phyloP scores from a whole-genome alignment of 352 stramenopile species.

The Globisporangium spinosum region DNA sequence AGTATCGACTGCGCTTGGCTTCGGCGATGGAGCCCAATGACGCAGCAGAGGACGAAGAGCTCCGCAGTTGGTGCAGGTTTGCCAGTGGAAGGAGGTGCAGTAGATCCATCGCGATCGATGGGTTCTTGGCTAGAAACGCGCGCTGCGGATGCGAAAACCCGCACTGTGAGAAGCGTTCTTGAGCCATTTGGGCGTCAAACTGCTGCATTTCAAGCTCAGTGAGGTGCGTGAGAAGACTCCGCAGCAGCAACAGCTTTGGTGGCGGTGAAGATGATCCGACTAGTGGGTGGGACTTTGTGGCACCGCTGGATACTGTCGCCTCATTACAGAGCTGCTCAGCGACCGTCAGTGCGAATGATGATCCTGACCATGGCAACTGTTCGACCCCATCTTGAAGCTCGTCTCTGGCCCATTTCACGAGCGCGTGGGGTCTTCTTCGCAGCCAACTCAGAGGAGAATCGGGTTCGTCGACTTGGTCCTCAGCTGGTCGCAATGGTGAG shows the following conservation, averaged over 20 bases:
- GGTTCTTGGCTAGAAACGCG: not conserved
- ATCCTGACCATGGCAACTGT: not conserved
- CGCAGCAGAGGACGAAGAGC: not conserved
- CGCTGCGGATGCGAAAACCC: not conserved
- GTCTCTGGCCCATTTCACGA: not conserved
- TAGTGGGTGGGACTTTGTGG: not conserved
- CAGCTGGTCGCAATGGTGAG: not conserved
- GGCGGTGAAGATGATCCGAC: not conserved
- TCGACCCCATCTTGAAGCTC: not conserved
- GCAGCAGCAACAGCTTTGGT: not conserved
- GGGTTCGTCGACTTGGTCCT: not conserved
- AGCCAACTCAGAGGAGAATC: not conserved
- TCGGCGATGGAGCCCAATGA: not conserved
- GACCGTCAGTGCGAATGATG: not conserved
- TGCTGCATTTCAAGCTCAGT: not conserved
- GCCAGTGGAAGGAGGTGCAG: not conserved
- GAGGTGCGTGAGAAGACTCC: not conserved
- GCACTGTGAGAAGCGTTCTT: not conserved
- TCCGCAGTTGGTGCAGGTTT: not conserved
- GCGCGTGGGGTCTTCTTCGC: not conserved
- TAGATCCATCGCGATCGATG: not conserved
- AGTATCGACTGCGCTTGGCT: not conserved
- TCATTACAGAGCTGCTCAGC: not conserved
- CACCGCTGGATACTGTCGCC: not conserved
- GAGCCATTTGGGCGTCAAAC: not conserved